Evolutionary conservation across 2,329 filamentous ascomycete species (phyloP).

Genomic region (Fonsecaea monophora): DNA sequence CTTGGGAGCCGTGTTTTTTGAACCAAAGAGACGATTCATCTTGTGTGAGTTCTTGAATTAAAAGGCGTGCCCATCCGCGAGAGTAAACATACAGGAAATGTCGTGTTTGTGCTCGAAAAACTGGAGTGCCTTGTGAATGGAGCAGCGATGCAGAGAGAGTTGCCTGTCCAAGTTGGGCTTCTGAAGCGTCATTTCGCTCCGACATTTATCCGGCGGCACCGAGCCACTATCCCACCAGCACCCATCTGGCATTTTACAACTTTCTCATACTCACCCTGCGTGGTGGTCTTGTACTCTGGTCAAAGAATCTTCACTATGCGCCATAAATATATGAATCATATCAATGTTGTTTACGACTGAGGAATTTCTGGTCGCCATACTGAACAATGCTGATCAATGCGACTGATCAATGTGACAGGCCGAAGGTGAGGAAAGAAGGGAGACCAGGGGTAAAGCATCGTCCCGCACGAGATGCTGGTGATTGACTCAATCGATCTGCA

Average conservation of each 20-base stretch:
- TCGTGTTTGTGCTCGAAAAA: neutral
- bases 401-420: conserved; percentile 2
- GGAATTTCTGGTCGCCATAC: neutral
- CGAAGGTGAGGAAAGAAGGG: neutral
- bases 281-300: too few relatives aligned
- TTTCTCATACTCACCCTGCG: neutral
- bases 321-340: neutral
- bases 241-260: neutral
- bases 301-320: neutral
- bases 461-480: neutral
- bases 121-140: neutral
- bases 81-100: neutral
- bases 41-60: neutral
- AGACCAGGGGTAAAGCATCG: conserved; percentile 7
- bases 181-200: conserved; percentile 8
- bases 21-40: conserved; percentile 82
- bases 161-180: neutral
- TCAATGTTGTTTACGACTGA: neutral
- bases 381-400: neutral
- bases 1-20: conserved; percentile 85
- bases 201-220: conserved; percentile 8
- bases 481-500: conserved; percentile 13
- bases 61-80: neutral
- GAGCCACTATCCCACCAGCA: neutral
- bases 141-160: neutral